Evolutionary conservation across 345 rosid species (phyloP).

Genomic region (Turnera subulata): DNA sequence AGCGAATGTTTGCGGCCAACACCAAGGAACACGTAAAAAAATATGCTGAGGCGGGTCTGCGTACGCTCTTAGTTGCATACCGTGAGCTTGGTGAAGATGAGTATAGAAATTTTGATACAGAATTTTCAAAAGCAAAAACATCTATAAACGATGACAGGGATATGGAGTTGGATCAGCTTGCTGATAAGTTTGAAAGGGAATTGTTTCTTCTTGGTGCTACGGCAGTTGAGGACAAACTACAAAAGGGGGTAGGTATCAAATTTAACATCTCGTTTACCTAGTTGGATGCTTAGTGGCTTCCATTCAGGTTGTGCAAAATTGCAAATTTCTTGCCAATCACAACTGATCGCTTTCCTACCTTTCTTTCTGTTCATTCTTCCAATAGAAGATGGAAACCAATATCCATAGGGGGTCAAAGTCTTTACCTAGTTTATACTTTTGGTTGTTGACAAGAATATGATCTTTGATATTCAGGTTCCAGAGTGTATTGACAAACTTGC

Average conservation of each 20-base stretch:
- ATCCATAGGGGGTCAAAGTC: neutral
- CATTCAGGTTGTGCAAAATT: neutral
- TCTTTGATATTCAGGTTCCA: constrained; percentile 50
- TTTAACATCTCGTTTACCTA: neutral
- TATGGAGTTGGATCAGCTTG: constrained; percentile 42
- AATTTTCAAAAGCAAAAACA: constrained; percentile 54
- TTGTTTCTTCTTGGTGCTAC: constrained; percentile 89
- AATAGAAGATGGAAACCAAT: neutral
- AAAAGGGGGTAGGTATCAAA: constrained; percentile 59
- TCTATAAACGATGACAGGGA: constrained; percentile 52
- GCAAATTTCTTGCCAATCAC: neutral
- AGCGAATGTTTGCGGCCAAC: constrained; percentile 37
- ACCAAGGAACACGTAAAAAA: constrained; percentile 53
- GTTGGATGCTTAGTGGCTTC: neutral
- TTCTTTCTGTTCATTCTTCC: neutral
- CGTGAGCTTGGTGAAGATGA: constrained; percentile 65
- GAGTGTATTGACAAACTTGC: constrained; percentile 73
- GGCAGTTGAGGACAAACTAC: constrained; percentile 93
- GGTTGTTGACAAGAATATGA: constrained; percentile 6
- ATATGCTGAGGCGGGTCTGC: constrained; percentile 76
- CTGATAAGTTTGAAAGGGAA: constrained; percentile 63
- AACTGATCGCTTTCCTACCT: neutral
- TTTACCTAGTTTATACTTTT: neutral
- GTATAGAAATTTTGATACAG: constrained; percentile 52
- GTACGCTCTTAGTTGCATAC: constrained; percentile 69